Base-by-base conservation (phyloP, 2,329 filamentous ascomycete species). In the Penicillium fuscoglaucum region DNA sequence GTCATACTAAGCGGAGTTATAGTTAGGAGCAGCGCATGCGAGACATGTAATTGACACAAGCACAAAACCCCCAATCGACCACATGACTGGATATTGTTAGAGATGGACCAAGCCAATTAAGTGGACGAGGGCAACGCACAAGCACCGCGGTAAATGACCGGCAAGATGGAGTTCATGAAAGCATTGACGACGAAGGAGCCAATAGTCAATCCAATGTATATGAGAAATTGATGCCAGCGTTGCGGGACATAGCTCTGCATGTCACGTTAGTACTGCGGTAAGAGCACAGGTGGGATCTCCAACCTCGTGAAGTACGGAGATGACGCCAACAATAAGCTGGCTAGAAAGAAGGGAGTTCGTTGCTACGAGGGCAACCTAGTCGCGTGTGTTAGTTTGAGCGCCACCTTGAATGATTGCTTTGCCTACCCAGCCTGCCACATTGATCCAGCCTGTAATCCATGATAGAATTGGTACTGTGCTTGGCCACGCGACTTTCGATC, bases 191-290 rank as follows among this genome's bases (percentile, higher is more conserved):
- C 56, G 57, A 90, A 84, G 2, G 87, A 84, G 5, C 83, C 74
- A 10, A 85, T 56, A 0, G 83, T 87, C 68, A 86, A 85, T 6
- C 74, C 86, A 44, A 89, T 80, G 70, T 90, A 90, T 48, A 91
- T 87, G 10, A 90, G 78, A 70, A 90, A 90, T 64, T 89, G 84
- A 64, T 91, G 87, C 86, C 87, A 90, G 3, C 83, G 67, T 66
- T 87, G 74, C 3, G 82, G 59, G 21, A 79, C 77, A 68, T 88
- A 90, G 57, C 31, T 61, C 71, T 73, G 19, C 2, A 41, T 48
- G 2, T 17, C 3, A n/a, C 2, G 35, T 43, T 15, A 26, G 13
- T 13, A 12, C 10, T 41, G 6, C 2, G 35, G 37, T 5, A 15
- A 54, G 21, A 35, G 4, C 13, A 2, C 4, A 7, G 5, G 9